Base-by-base conservation (phyloP, 2,329 filamentous ascomycete species). In the Talaromyces sp. region DNA sequence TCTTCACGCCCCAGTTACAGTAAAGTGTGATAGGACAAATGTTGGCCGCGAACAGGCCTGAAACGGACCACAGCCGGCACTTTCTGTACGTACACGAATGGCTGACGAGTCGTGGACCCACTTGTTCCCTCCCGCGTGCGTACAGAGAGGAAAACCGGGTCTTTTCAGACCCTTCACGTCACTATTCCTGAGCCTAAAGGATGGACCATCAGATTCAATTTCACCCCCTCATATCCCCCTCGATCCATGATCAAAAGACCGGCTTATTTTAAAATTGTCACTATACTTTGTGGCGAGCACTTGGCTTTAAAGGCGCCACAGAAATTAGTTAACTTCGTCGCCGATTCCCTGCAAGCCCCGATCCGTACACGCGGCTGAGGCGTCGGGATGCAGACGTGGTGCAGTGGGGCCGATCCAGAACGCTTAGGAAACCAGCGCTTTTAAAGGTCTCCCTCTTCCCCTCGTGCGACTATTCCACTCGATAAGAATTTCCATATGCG, bases 71-170 rank as follows among this genome's bases (percentile, higher is more conserved):
- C 3, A 48, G 16, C 9, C 16, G 24, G 19, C 16, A 27, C 24
- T 27, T n/a, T 17, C 14, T 3, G 39, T 30, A 39, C 49, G 47
- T 3, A 42, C 36, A 39, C 49, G 47, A 56, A 53, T 48, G 14
- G 53, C 50, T 58, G 53, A 56, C 53, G 53, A 56, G 35, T 46
- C 20, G 32, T 22, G 27, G 56, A 48, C 50, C 56, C 56, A 56
- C 56, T 27, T 22, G 22, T 24, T 13, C 17, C 17, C 6, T 43
- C 27, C 13, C 22, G 9, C 33, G 43, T 24, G 37, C 20, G 20
- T 20, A 41, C 13, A 44, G 20, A 19, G n/a, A 41, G 16, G 19
- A 14, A 17, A 29, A 42, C 24, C 10, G 20, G 27, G 44, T 16
- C 29, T n/a, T n/a, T n/a, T 22, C 14, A 22, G 30, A 27, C 30